These are phyloP conservation scores for Naganishia antarctica DNA, from an alignment of 768 basidiomycete species.

Conservation along the genomic window DNA sequence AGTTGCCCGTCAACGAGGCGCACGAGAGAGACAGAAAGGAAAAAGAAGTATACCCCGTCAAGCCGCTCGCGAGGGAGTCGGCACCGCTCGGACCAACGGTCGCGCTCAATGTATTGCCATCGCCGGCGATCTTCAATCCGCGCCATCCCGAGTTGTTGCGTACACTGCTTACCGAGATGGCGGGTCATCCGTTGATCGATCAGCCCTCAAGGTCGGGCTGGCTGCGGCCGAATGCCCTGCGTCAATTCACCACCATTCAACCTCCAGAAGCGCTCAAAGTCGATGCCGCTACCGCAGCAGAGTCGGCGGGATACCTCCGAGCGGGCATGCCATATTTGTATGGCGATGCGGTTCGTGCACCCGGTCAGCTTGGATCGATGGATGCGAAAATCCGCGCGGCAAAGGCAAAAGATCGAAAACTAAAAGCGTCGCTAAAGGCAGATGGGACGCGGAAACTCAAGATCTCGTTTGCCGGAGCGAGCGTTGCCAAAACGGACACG, in stretches of 20 bases:
- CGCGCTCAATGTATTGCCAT: conserved; percentile 14
- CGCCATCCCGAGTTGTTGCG: conserved; percentile 12
- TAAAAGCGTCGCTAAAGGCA: conserved; percentile 6
- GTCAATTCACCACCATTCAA: conserved; percentile 3
- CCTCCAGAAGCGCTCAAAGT: conserved; percentile 22
- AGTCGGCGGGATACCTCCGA: conserved; percentile 15
- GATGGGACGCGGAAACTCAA: conserved; percentile 17
- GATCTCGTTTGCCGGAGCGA: conserved; percentile 1
- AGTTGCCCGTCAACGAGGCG: conserved; percentile 18
- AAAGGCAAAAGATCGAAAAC: conserved; percentile 4
- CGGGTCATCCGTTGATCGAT: conserved; percentile 13
- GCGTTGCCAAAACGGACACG: neutral
- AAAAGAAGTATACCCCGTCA: conserved; percentile 18
- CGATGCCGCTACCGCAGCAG: conserved; percentile 16
- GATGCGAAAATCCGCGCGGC: conserved; percentile 15
- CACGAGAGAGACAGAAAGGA: conserved; percentile 11
- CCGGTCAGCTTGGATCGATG: conserved; percentile 20
- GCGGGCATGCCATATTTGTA: conserved; percentile 17
- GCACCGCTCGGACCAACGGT: conserved; percentile 2
- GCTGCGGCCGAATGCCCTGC: conserved; percentile 15
- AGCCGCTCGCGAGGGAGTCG: neutral
- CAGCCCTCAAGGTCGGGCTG: conserved; percentile 18
- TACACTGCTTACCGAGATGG: conserved; percentile 23
- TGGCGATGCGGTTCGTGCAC: conserved; percentile 25
- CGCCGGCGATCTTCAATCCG: conserved; percentile 8